Conservation (phyloP, 1,139 yeast species). For the Schizosaccharomyces versatilis region DNA sequence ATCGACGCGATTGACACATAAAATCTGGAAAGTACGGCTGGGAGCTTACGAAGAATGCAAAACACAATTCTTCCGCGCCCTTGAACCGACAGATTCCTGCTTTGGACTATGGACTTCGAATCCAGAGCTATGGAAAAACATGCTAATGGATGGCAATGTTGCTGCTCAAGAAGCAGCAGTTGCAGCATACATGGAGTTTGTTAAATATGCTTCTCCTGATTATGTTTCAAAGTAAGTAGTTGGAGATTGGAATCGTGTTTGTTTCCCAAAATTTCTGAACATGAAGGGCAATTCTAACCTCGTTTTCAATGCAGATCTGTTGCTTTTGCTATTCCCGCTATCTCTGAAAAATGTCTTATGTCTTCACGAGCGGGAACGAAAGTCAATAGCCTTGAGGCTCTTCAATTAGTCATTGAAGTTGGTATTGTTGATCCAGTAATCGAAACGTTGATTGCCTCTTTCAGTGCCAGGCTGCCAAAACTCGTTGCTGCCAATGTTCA, state of each 20-base stretch:
- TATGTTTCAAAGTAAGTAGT: not conserved
- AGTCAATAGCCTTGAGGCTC: constrained; percentile 37
- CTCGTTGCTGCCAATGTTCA: constrained; percentile 46
- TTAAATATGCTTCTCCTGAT: not conserved
- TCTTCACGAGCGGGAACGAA: constrained; percentile 62
- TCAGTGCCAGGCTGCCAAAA: constrained; percentile 51
- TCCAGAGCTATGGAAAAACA: constrained; percentile 32
- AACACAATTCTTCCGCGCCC: constrained; percentile 31
- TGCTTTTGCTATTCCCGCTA: constrained; percentile 29
- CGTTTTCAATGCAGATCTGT: constrained; percentile 16
- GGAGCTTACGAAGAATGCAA: constrained; percentile 55
- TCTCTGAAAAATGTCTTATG: constrained; percentile 62
- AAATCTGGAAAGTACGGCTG: constrained; percentile 78
- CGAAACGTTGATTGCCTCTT: constrained; percentile 42
- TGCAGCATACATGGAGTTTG: constrained; percentile 3
- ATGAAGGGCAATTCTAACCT: too few relatives aligned
- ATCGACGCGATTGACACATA: constrained; percentile 43
- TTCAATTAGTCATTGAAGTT: constrained; percentile 41
- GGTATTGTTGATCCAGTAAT: constrained; percentile 45
- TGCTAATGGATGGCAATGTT: constrained; percentile 60
- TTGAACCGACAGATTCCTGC: constrained; percentile 33
- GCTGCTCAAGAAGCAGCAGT: constrained; percentile 58
- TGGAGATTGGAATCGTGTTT: too few relatives aligned
- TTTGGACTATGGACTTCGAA: constrained; percentile 29
- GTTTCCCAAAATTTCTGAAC: too few relatives aligned